Evolutionary conservation across 441 rosid species (phyloP), one percentile per base, ranked within the genome.

Genomic region (Erodium trifolium): DNA sequence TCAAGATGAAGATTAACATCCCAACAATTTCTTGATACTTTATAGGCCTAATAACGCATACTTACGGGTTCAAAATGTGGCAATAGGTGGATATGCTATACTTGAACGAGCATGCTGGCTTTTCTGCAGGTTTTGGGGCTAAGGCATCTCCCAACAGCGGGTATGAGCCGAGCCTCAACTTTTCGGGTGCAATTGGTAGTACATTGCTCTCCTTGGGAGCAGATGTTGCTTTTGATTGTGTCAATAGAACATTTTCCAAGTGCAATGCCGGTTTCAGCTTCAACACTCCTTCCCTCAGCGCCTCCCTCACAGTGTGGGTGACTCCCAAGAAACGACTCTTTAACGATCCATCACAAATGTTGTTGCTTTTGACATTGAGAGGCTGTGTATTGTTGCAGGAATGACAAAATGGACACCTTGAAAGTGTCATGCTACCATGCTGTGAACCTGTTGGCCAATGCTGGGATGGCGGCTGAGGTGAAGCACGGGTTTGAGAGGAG

Each of bases 391-490:
- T 43, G 27, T 69, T 70, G 84, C 85, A 87, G 91, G 78, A 82
- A 76, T 27, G 85, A 87, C 53, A 78, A 73, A 66, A 71, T 76
- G 3, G 76, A 81, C 63, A 75, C 59, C 2, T 9, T 81, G 63
- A 78, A 69, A 66, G 82, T 84, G 70, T 70, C 83, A 11, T 68
- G 75, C 39, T 75, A 80, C 79, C 78, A 34, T 34, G 37, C 37
- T 34, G 37, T 34, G 37, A 34, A 77, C 68, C 79, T 82, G 8
- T 60, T 72, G 18, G 72, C 79, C 23, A 76, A 73, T 37, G 81
- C 84, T 7, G 84, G 82, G 55, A 11, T 85, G 12, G 89, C 89
- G 47, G 88, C 85, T 3, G 87, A 87, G 73, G 12, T 82, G 70
- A 81, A 77, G 78, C 85, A 82, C 34, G 51, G 70, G 13, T 71